Evolutionary conservation across 371 early-diverging fungal species (phyloP), one percentile per base, ranked within the genome.

Genomic region (Dichotomocladium elegans): DNA sequence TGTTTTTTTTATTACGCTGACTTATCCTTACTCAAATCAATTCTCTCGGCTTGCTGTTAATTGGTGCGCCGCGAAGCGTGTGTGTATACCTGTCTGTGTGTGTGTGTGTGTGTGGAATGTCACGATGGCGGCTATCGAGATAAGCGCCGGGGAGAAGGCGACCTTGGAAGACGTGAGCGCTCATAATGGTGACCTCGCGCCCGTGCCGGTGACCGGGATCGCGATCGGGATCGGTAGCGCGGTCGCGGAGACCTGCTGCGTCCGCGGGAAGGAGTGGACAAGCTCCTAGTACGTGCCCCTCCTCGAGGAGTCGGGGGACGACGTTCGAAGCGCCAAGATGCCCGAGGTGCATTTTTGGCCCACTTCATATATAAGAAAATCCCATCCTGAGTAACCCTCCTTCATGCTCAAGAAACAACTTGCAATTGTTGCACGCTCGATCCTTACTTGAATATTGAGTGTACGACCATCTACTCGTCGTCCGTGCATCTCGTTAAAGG

Each of bases 401-500:
- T 21, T 21, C n/a, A 17, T 15, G 8, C n/a, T 9, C 37, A 37
- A 17, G 5, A 15, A 11, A 0, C 14, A 1, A 37, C 4, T n/a
- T 37, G 21, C 8, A 37, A n/a, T n/a, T n/a, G n/a, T n/a, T n/a
- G n/a, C n/a, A n/a, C n/a, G n/a, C n/a, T n/a, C n/a, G n/a, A n/a
- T 35, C 12, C 48, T 54, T 74, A 87, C 90, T 78, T 94, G 91
- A 47, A 95, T 79, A 47, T 79, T 79, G 44, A 95, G 62, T 9
- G 82, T 70, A 66, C 79, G 66, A 14, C 94, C 93, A 43, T 91
- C 91, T 26, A 95, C 67, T 21, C 81, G 75, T 59, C 81, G 60
- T 35, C 90, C 91, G 64, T 90, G 91, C 93, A 95, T 88, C 45
- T 91, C 93, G 58, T 90, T 68, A 59, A 80, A 90, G 24, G 95